Percentiles rank a stretch among this genome's conserved stretches.
These are phyloP conservation scores for Pythium insidiosum DNA, from an alignment of 352 stramenopile genomes.

Conservation along the genomic window DNA sequence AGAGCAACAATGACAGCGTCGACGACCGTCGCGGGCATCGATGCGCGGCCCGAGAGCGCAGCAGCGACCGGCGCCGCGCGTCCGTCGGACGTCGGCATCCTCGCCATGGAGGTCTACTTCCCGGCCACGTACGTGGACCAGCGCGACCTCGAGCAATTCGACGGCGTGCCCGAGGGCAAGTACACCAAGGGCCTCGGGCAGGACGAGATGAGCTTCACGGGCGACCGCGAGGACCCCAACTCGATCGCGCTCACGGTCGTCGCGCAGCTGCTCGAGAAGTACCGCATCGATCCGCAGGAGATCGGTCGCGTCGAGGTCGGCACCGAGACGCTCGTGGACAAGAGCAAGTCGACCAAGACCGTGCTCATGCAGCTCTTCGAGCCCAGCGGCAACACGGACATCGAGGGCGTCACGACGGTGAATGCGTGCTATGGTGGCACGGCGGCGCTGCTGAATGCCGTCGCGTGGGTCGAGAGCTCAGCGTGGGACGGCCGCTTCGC, in stretches of 20 bases:
- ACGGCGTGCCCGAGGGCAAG: constrained; percentile 70
- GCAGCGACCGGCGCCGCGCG: constrained; percentile 8
- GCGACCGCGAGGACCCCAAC: constrained; percentile 69
- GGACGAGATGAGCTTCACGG: constrained; percentile 53
- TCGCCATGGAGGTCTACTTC: constrained; percentile 96
- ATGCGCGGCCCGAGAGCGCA: too few relatives aligned
- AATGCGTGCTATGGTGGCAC: constrained; percentile 99
- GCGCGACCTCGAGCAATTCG: constrained; percentile 90
- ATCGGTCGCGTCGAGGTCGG: constrained; percentile 95
- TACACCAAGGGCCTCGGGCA: constrained; percentile 64
- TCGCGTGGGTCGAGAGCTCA: constrained; percentile 93
- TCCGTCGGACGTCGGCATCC: constrained; percentile 89
- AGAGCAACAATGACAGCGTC: too few relatives aligned
- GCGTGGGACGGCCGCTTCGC: constrained; percentile 92
- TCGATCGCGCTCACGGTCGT: constrained; percentile 57
- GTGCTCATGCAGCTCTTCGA: constrained; percentile 71
- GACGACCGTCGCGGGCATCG: too few relatives aligned
- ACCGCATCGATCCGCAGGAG: constrained; percentile 36
- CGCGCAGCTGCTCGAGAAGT: constrained; percentile 45
- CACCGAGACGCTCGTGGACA: constrained; percentile 93
- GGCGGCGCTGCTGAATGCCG: constrained; percentile 94
- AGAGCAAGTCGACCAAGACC: constrained; percentile 83
- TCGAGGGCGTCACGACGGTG: constrained; percentile 89
- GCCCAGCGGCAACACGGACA: constrained; percentile 37
- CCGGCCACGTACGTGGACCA: constrained; percentile 91